These are phyloP conservation scores for Pleurotus djamor DNA, from an alignment of 768 basidiomycete species.

Conservation along the genomic window DNA sequence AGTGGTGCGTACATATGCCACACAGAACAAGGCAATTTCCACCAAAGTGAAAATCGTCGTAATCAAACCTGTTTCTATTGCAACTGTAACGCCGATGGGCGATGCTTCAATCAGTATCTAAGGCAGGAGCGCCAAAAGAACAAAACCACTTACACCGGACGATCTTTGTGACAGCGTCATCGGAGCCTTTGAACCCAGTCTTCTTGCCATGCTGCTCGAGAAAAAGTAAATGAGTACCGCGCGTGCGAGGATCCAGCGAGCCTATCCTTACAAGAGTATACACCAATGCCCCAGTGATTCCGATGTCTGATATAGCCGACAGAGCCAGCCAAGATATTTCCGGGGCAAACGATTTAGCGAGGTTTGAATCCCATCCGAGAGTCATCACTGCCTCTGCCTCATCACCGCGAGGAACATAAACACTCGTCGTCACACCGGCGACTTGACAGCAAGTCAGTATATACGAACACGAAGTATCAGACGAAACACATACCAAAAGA, in stretches of 20 bases:
- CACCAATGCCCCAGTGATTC: constrained; percentile 13
- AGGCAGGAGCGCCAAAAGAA: no score
- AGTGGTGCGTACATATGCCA: constrained; percentile 11
- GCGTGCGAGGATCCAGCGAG: background rate
- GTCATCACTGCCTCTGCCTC: constrained; percentile 8
- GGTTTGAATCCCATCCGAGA: background rate
- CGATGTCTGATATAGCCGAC: constrained; percentile 13
- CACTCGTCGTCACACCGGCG: constrained; percentile 8
- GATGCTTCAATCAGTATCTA: no score
- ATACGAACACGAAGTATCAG: background rate
- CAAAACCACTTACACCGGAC: constrained; percentile 12
- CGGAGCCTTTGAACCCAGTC: constrained; percentile 11
- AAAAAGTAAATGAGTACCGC: background rate
- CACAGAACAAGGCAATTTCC: constrained; percentile 12
- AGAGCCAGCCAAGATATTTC: constrained; percentile 12
- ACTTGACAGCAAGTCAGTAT: background rate
- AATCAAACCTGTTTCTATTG: constrained; percentile 16
- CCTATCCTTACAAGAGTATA: constrained; percentile 11
- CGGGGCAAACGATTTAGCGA: constrained; percentile 1
- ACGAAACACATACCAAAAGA: constrained; percentile 12
- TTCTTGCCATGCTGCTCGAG: constrained; percentile 9
- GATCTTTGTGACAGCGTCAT: constrained; percentile 16
- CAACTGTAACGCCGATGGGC: constrained; percentile 6
- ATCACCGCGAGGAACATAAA: background rate
- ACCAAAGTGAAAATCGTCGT: constrained; percentile 14